These are phyloP conservation scores for Vitis vinifera DNA, from an alignment of 164 flowering plant species.

Conservation along the genomic window ASM3070453v1 NC_081817.1:3831001-3831500, in stretches of 20 bases:
- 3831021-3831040: conserved; percentile 36
- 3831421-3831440: neutral
- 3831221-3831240: neutral
- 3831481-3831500: no score
- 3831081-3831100: conserved; percentile 20
- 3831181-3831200: conserved; percentile 29
- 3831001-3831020: conserved; percentile 53
- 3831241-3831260: neutral
- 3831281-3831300: conserved; percentile 16
- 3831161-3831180: conserved; percentile 22
- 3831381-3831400: conserved; percentile 22
- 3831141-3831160: conserved; percentile 21
- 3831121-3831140: conserved; percentile 42
- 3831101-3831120: conserved; percentile 24
- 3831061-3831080: conserved; percentile 41
- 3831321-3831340: conserved; percentile 20
- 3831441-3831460: no score
- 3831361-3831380: conserved; percentile 68
- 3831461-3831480: no score
- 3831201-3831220: neutral
- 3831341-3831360: conserved; percentile 37
- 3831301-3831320: conserved; percentile 40
- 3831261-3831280: no score
- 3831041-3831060: conserved; percentile 1
- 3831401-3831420: conserved; percentile 35